These are phyloP conservation scores for Mycena alexandri DNA, from an alignment of 768 basidiomycete species.

Conservation along the genomic window DNA sequence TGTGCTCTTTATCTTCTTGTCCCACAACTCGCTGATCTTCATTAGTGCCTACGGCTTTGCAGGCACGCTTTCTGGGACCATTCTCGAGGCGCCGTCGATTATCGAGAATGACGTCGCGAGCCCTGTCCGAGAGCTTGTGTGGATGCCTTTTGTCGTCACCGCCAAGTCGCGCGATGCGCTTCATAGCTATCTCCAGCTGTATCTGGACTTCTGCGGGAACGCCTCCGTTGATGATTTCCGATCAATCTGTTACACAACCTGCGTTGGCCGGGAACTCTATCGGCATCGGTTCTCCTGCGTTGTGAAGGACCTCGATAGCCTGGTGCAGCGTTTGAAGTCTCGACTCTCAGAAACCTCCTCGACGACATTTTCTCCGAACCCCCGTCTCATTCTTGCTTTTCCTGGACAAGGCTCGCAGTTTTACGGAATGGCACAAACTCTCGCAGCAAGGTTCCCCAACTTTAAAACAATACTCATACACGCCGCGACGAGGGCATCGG, in stretches of 20 bases:
- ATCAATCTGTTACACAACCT: constrained; percentile 52
- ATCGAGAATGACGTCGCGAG: constrained; percentile 13
- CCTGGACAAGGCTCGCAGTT: constrained; percentile 55
- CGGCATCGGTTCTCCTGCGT: constrained; percentile 50
- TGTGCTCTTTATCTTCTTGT: constrained; percentile 14
- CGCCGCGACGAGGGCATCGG: constrained; percentile 44
- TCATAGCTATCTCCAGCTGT: constrained; percentile 45
- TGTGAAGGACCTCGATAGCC: constrained; percentile 46
- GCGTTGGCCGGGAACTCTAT: constrained; percentile 52
- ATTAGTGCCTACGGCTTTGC: constrained; percentile 53
- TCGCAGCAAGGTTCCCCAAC: constrained; percentile 45
- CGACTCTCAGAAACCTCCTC: constrained; percentile 33
- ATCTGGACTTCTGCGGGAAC: constrained; percentile 48
- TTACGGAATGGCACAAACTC: constrained; percentile 51
- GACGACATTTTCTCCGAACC: neutral
- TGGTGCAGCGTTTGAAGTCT: constrained; percentile 47
- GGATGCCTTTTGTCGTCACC: constrained; percentile 51
- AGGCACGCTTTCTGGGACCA: constrained; percentile 50
- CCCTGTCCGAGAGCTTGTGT: constrained; percentile 13
- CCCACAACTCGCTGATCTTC: constrained; percentile 10
- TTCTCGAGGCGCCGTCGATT: constrained; percentile 45
- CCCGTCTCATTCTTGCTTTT: constrained; percentile 46
- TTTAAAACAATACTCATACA: constrained; percentile 46
- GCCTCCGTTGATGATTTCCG: constrained; percentile 43
- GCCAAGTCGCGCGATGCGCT: constrained; percentile 50